Percentiles rank a stretch among this genome's conserved stretches.
phyloP scores from a whole-genome alignment of 257 asterid species.

The Dorcoceras hygrometricum region DNA sequence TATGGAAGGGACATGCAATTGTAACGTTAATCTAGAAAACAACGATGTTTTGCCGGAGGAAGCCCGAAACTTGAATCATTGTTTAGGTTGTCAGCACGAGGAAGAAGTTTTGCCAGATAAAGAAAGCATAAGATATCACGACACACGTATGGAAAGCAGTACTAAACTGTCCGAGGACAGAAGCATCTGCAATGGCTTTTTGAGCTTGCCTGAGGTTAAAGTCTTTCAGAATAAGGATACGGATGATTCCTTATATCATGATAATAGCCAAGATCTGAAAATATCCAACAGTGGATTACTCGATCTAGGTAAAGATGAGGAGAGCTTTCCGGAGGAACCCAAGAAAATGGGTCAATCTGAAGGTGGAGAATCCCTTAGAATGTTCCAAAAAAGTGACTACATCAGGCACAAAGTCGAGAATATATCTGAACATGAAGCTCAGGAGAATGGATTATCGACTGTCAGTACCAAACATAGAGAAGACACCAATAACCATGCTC shows the following conservation, averaged over 20 bases:
- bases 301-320: slow-evolving; percentile 25
- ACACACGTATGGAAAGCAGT: too few relatives aligned
- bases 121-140: background rate
- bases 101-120: slow-evolving; percentile 9
- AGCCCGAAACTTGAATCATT: too few relatives aligned
- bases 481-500: slow-evolving; percentile 20
- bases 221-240: too few relatives aligned
- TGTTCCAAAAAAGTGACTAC: slow-evolving; percentile 22
- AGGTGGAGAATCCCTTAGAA: slow-evolving; percentile 22
- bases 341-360: slow-evolving; percentile 18
- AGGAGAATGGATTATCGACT: slow-evolving; percentile 22
- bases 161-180: too few relatives aligned
- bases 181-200: slow-evolving; percentile 29
- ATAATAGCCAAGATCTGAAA: slow-evolving; percentile 22
- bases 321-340: slow-evolving; percentile 17
- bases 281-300: slow-evolving; percentile 19
- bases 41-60: slow-evolving; percentile 5
- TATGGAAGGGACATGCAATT: slow-evolving; percentile 20
- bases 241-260: background rate
- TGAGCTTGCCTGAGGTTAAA: slow-evolving; percentile 31
- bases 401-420: slow-evolving; percentile 19
- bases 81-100: too few relatives aligned
- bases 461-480: slow-evolving; percentile 14
- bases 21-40: slow-evolving; percentile 19
- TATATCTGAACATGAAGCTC: slow-evolving; percentile 24